phyloP scores from a whole-genome alignment of 179 eudicot genomes.

The Spergularia azorica region DNA sequence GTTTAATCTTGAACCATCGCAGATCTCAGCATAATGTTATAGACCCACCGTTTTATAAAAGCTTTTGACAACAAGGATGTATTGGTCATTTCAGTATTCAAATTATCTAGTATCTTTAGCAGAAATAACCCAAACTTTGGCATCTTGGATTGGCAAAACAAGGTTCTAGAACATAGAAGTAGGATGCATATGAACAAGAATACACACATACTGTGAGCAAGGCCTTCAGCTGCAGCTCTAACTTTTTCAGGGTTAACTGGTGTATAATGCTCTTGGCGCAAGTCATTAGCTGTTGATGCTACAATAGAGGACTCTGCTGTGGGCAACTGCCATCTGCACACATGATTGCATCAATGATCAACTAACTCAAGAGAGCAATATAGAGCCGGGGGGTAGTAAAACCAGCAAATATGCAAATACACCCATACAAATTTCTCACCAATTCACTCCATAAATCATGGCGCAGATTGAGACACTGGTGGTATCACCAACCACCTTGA shows the following conservation, averaged over 20 bases:
- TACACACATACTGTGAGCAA: constrained; percentile 56
- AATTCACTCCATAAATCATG: too few species aligned
- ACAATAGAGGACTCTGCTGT: constrained; percentile 42
- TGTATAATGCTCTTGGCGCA: constrained; percentile 58
- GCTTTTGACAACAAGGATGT: background rate
- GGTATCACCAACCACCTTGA: too few species aligned
- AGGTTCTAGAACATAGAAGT: too few species aligned
- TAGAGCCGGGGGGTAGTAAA: background rate
- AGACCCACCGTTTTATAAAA: too few species aligned
- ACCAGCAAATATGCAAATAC: background rate
- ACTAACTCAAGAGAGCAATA: background rate
- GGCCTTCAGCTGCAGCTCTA: constrained; percentile 79
- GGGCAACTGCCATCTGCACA: constrained; percentile 80
- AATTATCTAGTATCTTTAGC: background rate
- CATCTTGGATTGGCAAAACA: background rate
- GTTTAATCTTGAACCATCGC: too few species aligned
- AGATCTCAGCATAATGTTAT: too few species aligned
- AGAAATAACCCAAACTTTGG: background rate
- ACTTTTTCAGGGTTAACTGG: constrained; percentile 65
- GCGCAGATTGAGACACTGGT: too few species aligned
- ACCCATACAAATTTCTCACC: background rate
- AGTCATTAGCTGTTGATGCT: constrained; percentile 86
- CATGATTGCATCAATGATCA: constrained; percentile 12
- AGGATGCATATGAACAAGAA: background rate
- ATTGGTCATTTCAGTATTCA: background rate